phyloP scores from a whole-genome alignment of 1,139 yeast genomes.

The Eremothecium coryli region DNA sequence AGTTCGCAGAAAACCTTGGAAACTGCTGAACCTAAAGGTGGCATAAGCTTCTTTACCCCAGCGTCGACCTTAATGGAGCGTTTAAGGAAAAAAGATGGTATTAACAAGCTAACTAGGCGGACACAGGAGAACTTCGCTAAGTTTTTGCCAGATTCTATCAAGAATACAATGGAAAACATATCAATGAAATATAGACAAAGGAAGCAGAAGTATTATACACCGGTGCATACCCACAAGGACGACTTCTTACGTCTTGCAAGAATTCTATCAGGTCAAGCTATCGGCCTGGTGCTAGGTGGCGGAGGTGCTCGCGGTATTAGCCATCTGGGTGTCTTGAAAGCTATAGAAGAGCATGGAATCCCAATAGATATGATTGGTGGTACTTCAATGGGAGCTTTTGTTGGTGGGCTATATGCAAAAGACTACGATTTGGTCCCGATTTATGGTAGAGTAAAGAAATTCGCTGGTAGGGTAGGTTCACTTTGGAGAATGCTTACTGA shows the following conservation, averaged over 20 bases:
- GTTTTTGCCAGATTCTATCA: constrained; percentile 29
- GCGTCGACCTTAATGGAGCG: constrained; percentile 23
- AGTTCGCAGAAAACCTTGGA: constrained; percentile 10
- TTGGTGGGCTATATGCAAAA: constrained; percentile 89
- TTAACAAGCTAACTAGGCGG: constrained; percentile 19
- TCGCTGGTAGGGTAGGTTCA: constrained; percentile 73
- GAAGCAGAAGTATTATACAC: constrained; percentile 33
- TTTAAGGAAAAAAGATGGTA: constrained; percentile 23
- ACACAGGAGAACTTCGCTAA: constrained; percentile 28
- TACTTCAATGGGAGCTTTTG: constrained; percentile 90
- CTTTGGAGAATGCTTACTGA: constrained; percentile 80
- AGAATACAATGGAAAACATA: constrained; percentile 28
- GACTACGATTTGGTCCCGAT: constrained; percentile 88
- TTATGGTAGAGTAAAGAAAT: constrained; percentile 81
- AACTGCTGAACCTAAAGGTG: constrained; percentile 9
- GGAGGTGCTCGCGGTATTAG: constrained; percentile 96
- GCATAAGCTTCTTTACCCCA: constrained; percentile 10
- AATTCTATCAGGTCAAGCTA: constrained; percentile 82
- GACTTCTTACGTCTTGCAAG: constrained; percentile 88
- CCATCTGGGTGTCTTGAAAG: constrained; percentile 85
- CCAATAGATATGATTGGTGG: constrained; percentile 95
- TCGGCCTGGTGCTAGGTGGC: constrained; percentile 91
- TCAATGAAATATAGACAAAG: constrained; percentile 26
- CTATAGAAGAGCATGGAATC: constrained; percentile 86
- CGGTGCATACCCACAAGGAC: constrained; percentile 60